A percentile compares a stretch with the other conserved stretches of the same genome.
Evolutionary conservation across 495 filamentous ascomycete genomes (phyloP).

Genomic region (Aspergillus ostianus): DNA sequence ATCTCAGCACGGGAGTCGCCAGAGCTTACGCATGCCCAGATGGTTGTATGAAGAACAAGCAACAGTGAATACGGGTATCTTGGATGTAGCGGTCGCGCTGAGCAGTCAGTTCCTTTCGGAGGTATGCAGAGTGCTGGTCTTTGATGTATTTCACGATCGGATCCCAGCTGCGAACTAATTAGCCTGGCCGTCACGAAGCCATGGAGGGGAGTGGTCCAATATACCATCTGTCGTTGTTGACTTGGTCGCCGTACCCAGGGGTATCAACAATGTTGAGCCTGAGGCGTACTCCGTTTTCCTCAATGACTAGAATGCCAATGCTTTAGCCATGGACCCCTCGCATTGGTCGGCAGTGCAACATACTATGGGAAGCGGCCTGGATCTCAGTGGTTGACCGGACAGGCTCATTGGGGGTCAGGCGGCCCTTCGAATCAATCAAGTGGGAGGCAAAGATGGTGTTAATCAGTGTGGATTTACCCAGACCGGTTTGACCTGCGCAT

Average conservation of each 20-base stretch:
- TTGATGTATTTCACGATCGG: slow-evolving; percentile 99
- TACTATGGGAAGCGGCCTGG: slow-evolving; percentile 90
- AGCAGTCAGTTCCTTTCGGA: slow-evolving; percentile 99
- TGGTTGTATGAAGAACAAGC: slow-evolving; percentile 99
- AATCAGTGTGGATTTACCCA: slow-evolving; percentile 98
- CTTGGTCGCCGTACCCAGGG: slow-evolving; percentile 76
- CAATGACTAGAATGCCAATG: slow-evolving; percentile 67
- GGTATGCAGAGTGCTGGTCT: slow-evolving; percentile 99
- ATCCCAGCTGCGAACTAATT: slow-evolving; percentile 60
- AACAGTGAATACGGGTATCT: slow-evolving; percentile 99
- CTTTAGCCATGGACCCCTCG: slow-evolving; percentile 13
- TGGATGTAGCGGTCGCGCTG: slow-evolving; percentile 99
- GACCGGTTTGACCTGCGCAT: slow-evolving; percentile 84
- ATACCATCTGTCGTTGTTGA: slow-evolving; percentile 80
- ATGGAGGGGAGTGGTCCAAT: slow-evolving; percentile 7
- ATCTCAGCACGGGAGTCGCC: neutral
- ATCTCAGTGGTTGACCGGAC: slow-evolving; percentile 97
- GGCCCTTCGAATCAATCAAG: slow-evolving; percentile 97
- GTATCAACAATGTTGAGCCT: slow-evolving; percentile 79
- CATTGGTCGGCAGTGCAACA: slow-evolving; percentile 16
- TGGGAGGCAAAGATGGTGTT: slow-evolving; percentile 99
- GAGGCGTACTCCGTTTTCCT: slow-evolving; percentile 87
- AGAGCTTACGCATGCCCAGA: slow-evolving; percentile 83
- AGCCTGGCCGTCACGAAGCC: slow-evolving; percentile 16
- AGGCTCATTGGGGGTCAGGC: slow-evolving; percentile 83